phyloP scores from a whole-genome alignment of 2,329 filamentous ascomycete genomes.

The Hymenoscyphus repandus region DNA sequence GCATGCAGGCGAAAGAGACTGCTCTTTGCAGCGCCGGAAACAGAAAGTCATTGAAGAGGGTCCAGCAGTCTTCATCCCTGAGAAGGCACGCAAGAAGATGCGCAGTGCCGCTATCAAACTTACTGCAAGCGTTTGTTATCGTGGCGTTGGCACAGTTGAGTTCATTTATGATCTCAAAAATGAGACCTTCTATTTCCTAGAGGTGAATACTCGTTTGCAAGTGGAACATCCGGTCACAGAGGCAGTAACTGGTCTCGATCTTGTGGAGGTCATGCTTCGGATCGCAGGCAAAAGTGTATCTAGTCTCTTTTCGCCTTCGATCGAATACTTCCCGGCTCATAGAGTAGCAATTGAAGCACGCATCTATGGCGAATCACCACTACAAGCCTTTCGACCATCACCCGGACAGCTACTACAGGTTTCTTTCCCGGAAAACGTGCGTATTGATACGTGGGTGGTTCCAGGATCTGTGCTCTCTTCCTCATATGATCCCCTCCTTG shows the following conservation, averaged over 20 bases:
- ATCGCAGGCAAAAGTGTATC: slow-evolving; percentile 31
- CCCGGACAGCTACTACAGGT: slow-evolving; percentile 32
- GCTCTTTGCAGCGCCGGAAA: slow-evolving; percentile 61
- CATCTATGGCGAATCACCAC: slow-evolving; percentile 69
- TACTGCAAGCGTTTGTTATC: slow-evolving; percentile 43
- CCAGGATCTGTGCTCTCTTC: slow-evolving; percentile 66
- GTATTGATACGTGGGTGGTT: slow-evolving; percentile 67
- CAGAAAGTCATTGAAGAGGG: slow-evolving; percentile 69
- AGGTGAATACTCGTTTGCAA: slow-evolving; percentile 22
- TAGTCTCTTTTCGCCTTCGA: slow-evolving; percentile 33
- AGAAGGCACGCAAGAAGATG: slow-evolving; percentile 32
- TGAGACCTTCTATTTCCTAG: slow-evolving; percentile 37
- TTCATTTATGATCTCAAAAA: slow-evolving; percentile 54
- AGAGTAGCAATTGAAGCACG: slow-evolving; percentile 67
- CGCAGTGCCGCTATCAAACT: slow-evolving; percentile 36
- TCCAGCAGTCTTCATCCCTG: slow-evolving; percentile 54
- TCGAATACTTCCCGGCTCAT: slow-evolving; percentile 38
- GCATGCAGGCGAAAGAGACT: slow-evolving; percentile 60
- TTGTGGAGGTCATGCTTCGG: slow-evolving; percentile 27
- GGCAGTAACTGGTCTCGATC: slow-evolving; percentile 17
- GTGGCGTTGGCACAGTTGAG: slow-evolving; percentile 54
- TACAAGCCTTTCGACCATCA: slow-evolving; percentile 55
- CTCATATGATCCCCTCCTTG: slow-evolving; percentile 72
- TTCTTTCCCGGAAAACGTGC: slow-evolving; percentile 34
- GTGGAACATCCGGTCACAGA: slow-evolving; percentile 24